Evolutionary conservation across 2,329 filamentous ascomycete species (phyloP).

Genomic region (Thermothelomyces thermophilus): DNA sequence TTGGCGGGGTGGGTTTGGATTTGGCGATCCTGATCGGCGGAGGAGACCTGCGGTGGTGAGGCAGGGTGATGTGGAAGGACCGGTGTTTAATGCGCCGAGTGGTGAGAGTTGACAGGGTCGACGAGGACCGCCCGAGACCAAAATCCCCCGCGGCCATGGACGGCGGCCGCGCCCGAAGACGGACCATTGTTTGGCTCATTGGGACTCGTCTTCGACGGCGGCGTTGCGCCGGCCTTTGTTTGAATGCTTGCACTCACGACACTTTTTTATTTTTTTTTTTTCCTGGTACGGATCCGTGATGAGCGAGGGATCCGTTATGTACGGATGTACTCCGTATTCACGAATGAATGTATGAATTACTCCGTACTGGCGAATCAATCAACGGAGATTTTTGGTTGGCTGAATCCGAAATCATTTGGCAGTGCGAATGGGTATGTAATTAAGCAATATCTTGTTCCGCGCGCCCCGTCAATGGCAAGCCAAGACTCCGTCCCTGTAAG

Average conservation of each 20-base stretch:
- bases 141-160: neutral
- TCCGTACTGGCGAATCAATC: neutral
- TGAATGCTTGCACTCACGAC: neutral
- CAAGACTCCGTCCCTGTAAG: too few species aligned
- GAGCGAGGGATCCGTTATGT: too few species aligned
- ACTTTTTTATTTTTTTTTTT: too few species aligned
- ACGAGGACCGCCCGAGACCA: neutral
- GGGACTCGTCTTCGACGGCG: neutral
- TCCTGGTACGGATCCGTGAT: too few species aligned
- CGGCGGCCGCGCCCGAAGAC: constrained; percentile 1
- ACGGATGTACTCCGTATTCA: too few species aligned
- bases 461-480: constrained; percentile 10
- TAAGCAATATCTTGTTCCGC: neutral
- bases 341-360: too few species aligned
- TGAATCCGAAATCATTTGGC: neutral
- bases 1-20: neutral
- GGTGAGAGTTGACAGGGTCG: neutral
- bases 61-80: neutral
- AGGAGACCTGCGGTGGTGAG: neutral
- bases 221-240: neutral
- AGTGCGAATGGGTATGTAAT: neutral
- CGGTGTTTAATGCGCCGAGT: neutral
- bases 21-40: neutral
- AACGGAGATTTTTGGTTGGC: neutral
- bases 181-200: constrained; percentile 6